Conservation (phyloP, 306 rosid genomes). For the Lathyrus aphaca region DNA sequence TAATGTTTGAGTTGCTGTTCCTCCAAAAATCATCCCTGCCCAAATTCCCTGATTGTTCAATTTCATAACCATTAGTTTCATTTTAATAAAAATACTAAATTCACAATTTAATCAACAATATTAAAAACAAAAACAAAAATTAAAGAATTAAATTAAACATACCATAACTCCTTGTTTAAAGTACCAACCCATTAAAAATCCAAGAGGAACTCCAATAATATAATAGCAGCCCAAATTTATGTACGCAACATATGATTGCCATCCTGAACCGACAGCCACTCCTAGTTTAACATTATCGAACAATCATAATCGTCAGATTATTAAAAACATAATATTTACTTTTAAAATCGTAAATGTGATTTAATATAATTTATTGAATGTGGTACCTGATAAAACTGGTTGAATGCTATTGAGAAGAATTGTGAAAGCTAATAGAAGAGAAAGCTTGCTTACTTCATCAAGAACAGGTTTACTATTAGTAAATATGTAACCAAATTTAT, state of each 20-base stretch:
- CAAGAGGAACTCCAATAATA: constrained; percentile 75
- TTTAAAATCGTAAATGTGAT: background rate
- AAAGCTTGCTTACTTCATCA: constrained; percentile 54
- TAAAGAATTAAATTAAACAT: constrained; percentile 12
- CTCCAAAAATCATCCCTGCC: constrained; percentile 92
- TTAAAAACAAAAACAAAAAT: too few species aligned
- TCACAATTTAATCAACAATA: background rate
- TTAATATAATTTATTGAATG: background rate
- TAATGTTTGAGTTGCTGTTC: constrained; percentile 76
- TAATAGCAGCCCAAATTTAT: constrained; percentile 86
- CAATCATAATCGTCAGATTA: background rate
- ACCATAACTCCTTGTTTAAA: constrained; percentile 79
- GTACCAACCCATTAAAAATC: constrained; percentile 68
- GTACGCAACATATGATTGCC: constrained; percentile 89
- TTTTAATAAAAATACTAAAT: constrained; percentile 12
- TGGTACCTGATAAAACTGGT: constrained; percentile 71
- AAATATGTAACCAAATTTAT: constrained; percentile 55
- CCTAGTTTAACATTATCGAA: constrained; percentile 31
- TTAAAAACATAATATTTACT: background rate
- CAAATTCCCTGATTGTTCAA: constrained; percentile 63
- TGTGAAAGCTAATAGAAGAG: constrained; percentile 63
- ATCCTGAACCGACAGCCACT: constrained; percentile 91
- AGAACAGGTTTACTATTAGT: constrained; percentile 59
- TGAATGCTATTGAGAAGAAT: constrained; percentile 73
- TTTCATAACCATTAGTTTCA: constrained; percentile 15